Evolutionary conservation across 1,284 basidiomycete genomes (phyloP).

Genomic region (Melampsora larici-populina): DNA sequence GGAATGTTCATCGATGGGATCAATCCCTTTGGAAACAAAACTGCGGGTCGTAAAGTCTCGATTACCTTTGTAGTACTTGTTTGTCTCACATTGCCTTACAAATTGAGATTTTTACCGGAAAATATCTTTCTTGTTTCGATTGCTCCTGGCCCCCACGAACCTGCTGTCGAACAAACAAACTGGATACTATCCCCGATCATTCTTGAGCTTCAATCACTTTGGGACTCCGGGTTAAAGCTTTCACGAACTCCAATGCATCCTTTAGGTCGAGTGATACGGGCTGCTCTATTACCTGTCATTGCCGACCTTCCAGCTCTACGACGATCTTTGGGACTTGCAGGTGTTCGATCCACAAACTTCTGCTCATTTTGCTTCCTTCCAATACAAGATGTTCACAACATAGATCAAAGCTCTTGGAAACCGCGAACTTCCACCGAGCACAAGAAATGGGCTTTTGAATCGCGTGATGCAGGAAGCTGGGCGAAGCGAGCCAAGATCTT

Average conservation of each 20-base stretch:
- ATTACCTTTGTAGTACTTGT: slow-evolving; percentile 23
- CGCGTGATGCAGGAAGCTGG: too few species aligned
- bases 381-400: slow-evolving; percentile 1
- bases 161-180: slow-evolving; percentile 51
- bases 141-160: slow-evolving; percentile 56
- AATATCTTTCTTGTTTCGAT: slow-evolving; percentile 49
- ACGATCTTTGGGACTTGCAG: slow-evolving; percentile 26
- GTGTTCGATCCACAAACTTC: slow-evolving; percentile 7
- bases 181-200: slow-evolving; percentile 51
- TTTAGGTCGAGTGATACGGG: background rate
- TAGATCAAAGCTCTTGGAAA: background rate
- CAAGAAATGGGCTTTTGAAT: too few species aligned
- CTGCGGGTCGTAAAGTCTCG: background rate
- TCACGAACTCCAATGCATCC: background rate
- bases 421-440: too few species aligned
- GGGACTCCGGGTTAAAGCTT: slow-evolving; percentile 49
- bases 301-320: slow-evolving; percentile 43
- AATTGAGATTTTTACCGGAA: slow-evolving; percentile 43
- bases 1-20: slow-evolving; percentile 34
- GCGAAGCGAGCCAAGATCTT: too few species aligned
- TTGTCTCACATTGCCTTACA: slow-evolving; percentile 40
- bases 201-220: slow-evolving; percentile 51
- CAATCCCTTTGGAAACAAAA: slow-evolving; percentile 1
- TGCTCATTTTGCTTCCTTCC: slow-evolving; percentile 39
- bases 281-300: slow-evolving; percentile 33